Conservation (phyloP, 2,329 filamentous ascomycete genomes). For the Leptodontidium sp. region DNA sequence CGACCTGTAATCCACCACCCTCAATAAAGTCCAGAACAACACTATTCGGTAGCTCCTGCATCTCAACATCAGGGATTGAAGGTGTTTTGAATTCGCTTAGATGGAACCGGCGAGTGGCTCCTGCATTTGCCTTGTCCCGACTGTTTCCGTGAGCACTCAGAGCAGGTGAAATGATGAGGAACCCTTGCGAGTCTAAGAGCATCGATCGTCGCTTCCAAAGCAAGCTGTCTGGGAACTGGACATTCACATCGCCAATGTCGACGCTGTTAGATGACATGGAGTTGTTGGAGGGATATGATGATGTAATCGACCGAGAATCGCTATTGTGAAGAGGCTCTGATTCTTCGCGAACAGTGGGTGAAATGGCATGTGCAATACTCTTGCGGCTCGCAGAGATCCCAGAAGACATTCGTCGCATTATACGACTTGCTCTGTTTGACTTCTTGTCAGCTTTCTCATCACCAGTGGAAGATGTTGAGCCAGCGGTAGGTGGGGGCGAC, state of each 20-base stretch:
- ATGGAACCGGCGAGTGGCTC: slow-evolving; percentile 80
- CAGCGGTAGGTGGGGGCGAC: slow-evolving; percentile 51
- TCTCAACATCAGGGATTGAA: slow-evolving; percentile 86
- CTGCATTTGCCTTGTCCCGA: slow-evolving; percentile 58
- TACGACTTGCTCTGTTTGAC: slow-evolving; percentile 52
- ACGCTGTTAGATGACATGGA: slow-evolving; percentile 48
- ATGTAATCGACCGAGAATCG: slow-evolving; percentile 45
- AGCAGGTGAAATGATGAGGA: slow-evolving; percentile 79
- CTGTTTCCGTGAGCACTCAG: slow-evolving; percentile 57
- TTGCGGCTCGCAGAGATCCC: slow-evolving; percentile 56
- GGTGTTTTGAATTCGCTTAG: slow-evolving; percentile 83
- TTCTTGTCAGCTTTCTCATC: slow-evolving; percentile 63
- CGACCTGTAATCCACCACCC: slow-evolving; percentile 70
- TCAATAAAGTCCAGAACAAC: slow-evolving; percentile 68
- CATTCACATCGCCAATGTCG: slow-evolving; percentile 80
- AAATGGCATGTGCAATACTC: slow-evolving; percentile 46
- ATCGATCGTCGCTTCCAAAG: slow-evolving; percentile 95
- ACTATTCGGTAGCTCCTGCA: slow-evolving; percentile 92
- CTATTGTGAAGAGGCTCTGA: slow-evolving; percentile 41
- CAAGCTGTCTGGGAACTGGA: slow-evolving; percentile 95
- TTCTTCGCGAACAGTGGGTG: slow-evolving; percentile 50
- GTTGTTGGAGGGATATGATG: slow-evolving; percentile 33
- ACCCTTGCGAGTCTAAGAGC: slow-evolving; percentile 83
- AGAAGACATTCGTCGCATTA: slow-evolving; percentile 73
- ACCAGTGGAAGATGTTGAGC: slow-evolving; percentile 49